Evolutionary conservation across 495 filamentous ascomycete genomes (phyloP).

Genomic region (Neurospora discreta): DNA sequence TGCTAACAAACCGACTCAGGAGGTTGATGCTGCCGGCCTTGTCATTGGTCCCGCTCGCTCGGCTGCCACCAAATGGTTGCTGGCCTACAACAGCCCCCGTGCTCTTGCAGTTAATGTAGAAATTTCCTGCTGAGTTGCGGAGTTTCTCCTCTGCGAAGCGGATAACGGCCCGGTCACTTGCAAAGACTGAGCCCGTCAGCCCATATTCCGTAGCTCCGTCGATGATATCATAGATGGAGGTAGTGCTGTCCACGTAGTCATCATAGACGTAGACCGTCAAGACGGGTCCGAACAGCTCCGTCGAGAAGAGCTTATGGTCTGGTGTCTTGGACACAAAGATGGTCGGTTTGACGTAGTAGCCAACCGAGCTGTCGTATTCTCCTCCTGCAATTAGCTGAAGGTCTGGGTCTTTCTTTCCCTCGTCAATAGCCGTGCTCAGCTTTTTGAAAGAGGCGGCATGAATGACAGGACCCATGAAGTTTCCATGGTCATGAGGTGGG

Average conservation of each 20-base stretch:
- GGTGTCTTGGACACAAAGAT: conserved; percentile 53
- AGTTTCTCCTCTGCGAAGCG: conserved; percentile 60
- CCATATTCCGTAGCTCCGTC: conserved; percentile 65
- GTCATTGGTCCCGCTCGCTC: conserved; percentile 84
- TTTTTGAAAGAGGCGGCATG: conserved; percentile 61
- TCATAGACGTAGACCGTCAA: conserved; percentile 62
- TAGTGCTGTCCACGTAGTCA: conserved; percentile 47
- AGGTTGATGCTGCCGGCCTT: conserved; percentile 76
- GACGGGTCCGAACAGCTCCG: conserved; percentile 71
- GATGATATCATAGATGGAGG: conserved; percentile 41
- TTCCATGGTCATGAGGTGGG: conserved; percentile 52
- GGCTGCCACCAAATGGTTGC: conserved; percentile 80
- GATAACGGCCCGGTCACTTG: conserved; percentile 56
- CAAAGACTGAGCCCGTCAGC: conserved; percentile 71
- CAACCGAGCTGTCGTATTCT: conserved; percentile 53
- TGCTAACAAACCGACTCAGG: conserved; percentile 67
- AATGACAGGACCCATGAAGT: conserved; percentile 73
- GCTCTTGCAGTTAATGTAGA: conserved; percentile 90
- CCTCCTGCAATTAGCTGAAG: conserved; percentile 58
- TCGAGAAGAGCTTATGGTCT: conserved; percentile 52
- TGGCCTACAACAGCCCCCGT: conserved; percentile 88
- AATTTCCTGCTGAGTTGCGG: conserved; percentile 73
- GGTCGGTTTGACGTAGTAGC: conserved; percentile 65
- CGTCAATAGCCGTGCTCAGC: conserved; percentile 54
- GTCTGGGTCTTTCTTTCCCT: conserved; percentile 51